Evolutionary conservation across 768 basidiomycete genomes (phyloP).

Genomic region (Cystofilobasidium capitatum): DNA sequence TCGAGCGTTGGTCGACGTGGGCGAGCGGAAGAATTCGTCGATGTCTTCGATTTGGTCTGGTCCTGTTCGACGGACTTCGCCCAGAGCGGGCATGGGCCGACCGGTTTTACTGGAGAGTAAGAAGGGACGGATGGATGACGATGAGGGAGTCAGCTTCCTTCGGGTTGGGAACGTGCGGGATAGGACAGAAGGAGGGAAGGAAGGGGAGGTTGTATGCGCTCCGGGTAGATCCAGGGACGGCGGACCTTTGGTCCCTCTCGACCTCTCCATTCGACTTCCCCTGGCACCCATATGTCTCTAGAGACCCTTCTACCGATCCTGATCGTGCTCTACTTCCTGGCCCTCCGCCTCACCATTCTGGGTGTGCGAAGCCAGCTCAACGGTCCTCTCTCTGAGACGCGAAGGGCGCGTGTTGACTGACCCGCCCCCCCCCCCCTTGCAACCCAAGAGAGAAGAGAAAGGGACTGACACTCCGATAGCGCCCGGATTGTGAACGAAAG

Average conservation of each 20-base stretch:
- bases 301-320: too few species aligned
- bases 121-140: not conserved
- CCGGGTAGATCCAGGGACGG: not conserved
- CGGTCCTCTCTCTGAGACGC: too few species aligned
- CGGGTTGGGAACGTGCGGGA: not conserved
- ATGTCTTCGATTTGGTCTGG: constrained; percentile 19
- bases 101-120: constrained; percentile 20
- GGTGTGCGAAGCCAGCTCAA: too few species aligned
- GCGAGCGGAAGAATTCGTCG: constrained; percentile 24
- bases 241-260: too few species aligned
- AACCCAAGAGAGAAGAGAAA: not conserved
- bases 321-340: too few species aligned
- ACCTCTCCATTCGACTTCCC: too few species aligned
- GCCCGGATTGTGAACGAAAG: constrained; percentile 14
- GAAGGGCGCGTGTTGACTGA: too few species aligned
- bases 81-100: constrained; percentile 12
- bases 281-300: too few species aligned
- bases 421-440: too few species aligned
- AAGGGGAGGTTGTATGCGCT: not conserved
- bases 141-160: not conserved
- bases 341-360: too few species aligned
- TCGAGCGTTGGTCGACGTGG: not conserved
- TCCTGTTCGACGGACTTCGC: constrained; percentile 16
- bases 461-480: constrained; percentile 6
- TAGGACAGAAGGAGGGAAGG: not conserved